Percentiles rank a stretch among this genome's conserved stretches.
phyloP scores from a whole-genome alignment of 208 protist species.

The Trichomonas gallinae region DNA sequence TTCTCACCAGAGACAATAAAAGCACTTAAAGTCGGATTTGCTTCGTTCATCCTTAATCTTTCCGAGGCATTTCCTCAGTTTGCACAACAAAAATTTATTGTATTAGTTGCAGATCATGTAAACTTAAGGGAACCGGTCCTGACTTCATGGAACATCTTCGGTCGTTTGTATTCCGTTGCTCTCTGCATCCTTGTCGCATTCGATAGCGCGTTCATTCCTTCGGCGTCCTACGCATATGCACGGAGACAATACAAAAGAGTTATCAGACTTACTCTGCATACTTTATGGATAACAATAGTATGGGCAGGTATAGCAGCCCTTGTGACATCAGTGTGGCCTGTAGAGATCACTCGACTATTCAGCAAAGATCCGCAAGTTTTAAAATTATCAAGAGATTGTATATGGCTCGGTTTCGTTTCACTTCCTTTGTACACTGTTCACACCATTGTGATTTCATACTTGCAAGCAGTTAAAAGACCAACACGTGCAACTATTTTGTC shows the following conservation, averaged over 20 bases:
- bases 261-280: not conserved
- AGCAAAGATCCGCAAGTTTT: not conserved
- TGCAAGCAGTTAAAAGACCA: not conserved
- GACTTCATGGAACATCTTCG: not conserved
- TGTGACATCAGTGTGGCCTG: not conserved
- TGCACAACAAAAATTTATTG: not conserved
- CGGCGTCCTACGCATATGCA: not conserved
- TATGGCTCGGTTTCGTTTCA: not conserved
- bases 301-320: not conserved
- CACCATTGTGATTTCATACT: not conserved
- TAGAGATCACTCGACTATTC: not conserved
- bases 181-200: not conserved
- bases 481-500: too few relatives aligned
- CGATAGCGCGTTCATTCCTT: not conserved
- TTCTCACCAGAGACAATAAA: not conserved
- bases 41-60: not conserved
- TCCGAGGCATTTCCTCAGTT: not conserved
- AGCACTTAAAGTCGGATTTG: not conserved
- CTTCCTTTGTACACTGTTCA: not conserved
- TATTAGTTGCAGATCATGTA: not conserved
- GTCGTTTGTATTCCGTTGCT: not conserved
- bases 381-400: not conserved
- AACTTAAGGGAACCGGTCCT: not conserved
- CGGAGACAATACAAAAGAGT: not conserved
- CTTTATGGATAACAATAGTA: not conserved